Conservation (phyloP, 352 stramenopile genomes). For the Globisporangium camurandrum region DNA sequence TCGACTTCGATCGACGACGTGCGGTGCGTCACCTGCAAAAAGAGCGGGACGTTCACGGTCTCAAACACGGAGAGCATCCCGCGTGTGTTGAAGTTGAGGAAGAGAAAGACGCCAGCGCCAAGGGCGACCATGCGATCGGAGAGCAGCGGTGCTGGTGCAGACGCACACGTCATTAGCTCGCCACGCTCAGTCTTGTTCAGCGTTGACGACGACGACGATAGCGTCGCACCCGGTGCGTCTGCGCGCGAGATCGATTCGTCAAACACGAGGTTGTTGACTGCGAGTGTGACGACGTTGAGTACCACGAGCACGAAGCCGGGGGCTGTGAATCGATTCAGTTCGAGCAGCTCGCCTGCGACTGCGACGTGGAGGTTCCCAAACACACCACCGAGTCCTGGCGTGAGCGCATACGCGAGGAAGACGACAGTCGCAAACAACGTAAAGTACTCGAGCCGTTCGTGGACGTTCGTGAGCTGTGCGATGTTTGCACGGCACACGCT, state of each 20-base stretch:
- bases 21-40: conserved; percentile 31
- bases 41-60: conserved; percentile 62
- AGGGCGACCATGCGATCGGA: conserved; percentile 26
- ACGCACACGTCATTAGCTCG: not conserved
- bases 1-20: conserved; percentile 19
- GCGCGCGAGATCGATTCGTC: conserved; percentile 33
- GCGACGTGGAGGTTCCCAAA: conserved; percentile 32
- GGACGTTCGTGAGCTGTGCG: conserved; percentile 44
- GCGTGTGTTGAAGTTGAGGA: conserved; percentile 51
- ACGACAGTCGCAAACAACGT: conserved; percentile 62
- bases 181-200: not conserved
- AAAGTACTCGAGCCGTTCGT: conserved; percentile 55
- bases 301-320: conserved; percentile 44
- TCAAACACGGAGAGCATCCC: conserved; percentile 67
- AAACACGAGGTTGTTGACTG: conserved; percentile 36
- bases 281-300: conserved; percentile 40
- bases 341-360: conserved; percentile 26
- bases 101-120: conserved; percentile 53
- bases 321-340: conserved; percentile 52
- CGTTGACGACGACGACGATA: not conserved
- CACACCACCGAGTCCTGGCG: conserved; percentile 44
- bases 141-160: conserved; percentile 5
- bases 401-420: conserved; percentile 67
- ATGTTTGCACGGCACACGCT: conserved; percentile 69
- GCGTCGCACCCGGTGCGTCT: conserved; percentile 20